Base-by-base conservation (phyloP, 371 early-diverging fungal species). In the Dichotomocladium elegans region DNA sequence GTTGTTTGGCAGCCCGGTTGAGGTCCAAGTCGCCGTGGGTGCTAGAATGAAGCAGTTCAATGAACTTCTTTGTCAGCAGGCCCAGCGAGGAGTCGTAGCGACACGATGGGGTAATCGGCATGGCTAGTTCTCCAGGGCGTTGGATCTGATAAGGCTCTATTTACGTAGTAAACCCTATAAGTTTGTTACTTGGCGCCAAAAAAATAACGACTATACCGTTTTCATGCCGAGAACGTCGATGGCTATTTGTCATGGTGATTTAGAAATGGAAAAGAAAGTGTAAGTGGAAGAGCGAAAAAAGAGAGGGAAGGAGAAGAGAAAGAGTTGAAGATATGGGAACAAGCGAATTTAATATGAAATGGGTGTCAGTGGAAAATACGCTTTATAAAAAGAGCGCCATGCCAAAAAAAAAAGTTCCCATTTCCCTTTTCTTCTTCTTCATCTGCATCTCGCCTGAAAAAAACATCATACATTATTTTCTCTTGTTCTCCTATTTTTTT, bases 61-160 rank as follows among this genome's bases (percentile, higher is more conserved):
- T 79, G 58, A 93, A 91, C 41, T 81, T 87, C 57, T 86, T 88
- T 8, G 93, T 90, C 52, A 93, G 63, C 22, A 79, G 65, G 29
- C 83, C 85, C n/a, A 93, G 72, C 3, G 90, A 90, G 41, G 74
- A 74, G 57, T 74, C 74, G 40, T 74, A 68, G 35, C 69, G 58
- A 51, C 69, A 59, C 14, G 69, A 58, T 19, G 53, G 58, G 4
- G 56, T 28, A 30, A 33, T 61, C 14, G 55, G 47, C n/a, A 59
- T 42, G 17, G 48, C 53, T 31, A 61, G 49, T 22, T 55, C 44
- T 22, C 55, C 51, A 10, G 58, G 47, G 19, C 58, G 49, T 42
- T 57, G 60, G 12, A 60, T 54, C 51, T 66, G 59, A 48, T 56
- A 61, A 24, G 58, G 61, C 17, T 41, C 58, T 61, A n/a, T 40